A percentile compares a stretch with the other conserved stretches of the same genome.
phyloP scores from a whole-genome alignment of 2,329 filamentous ascomycete genomes.

The Epichloe amarillans region DNA sequence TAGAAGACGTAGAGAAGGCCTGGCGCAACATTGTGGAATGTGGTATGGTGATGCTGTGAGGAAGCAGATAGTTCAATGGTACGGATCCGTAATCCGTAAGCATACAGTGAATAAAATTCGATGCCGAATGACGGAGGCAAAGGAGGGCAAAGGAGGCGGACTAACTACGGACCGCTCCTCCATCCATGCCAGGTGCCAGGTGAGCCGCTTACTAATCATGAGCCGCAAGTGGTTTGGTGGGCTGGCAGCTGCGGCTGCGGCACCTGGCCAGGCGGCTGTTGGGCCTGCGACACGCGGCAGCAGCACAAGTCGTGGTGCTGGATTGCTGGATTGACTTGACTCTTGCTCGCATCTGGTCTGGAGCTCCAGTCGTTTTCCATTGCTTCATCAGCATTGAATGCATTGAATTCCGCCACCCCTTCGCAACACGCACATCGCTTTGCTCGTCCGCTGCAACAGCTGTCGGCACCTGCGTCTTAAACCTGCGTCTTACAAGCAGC shows the following conservation, averaged over 20 bases:
- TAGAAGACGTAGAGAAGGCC: constrained; percentile 28
- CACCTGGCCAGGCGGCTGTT: background rate
- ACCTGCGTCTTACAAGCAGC: background rate
- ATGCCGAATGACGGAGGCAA: constrained; percentile 5
- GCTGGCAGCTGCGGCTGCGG: background rate
- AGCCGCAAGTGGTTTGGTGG: background rate
- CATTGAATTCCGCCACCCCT: background rate
- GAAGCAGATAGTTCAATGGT: constrained; percentile 7
- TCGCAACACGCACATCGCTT: background rate
- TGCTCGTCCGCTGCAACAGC: background rate
- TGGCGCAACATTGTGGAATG: constrained; percentile 31
- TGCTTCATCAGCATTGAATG: background rate
- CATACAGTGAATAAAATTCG: constrained; percentile 15
- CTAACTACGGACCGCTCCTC: constrained; percentile 16
- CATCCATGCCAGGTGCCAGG: no score
- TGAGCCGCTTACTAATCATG: no score
- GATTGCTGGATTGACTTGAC: background rate
- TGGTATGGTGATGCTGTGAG: constrained; percentile 4
- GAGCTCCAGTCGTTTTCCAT: background rate
- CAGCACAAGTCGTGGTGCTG: background rate
- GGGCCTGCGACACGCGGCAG: constrained; percentile 7
- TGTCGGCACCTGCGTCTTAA: background rate
- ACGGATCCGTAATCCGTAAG: background rate
- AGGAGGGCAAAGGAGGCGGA: constrained; percentile 10
- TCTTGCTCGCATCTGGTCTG: background rate